Percentiles rank a stretch among this genome's conserved stretches.
Conservation (phyloP, 2,329 filamentous ascomycete genomes). For the Sphaerulina musiva region DNA sequence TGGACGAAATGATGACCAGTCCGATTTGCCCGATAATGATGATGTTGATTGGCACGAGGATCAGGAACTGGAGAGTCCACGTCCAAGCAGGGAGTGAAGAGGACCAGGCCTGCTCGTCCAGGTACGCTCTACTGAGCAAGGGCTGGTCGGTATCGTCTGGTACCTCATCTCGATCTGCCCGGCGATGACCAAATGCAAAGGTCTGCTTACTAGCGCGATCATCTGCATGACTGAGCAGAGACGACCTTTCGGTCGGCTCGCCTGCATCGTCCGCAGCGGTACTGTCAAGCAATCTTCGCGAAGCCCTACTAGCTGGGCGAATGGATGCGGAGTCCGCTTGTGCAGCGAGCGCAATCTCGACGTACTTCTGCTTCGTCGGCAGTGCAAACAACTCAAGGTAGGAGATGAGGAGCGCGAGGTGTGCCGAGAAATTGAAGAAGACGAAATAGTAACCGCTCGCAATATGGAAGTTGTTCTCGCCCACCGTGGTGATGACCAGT, state of each 20-base stretch:
- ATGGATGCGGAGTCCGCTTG: constrained; percentile 21
- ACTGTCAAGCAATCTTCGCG: constrained; percentile 22
- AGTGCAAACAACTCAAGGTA: constrained; percentile 76
- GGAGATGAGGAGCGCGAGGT: constrained; percentile 65
- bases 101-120: constrained; percentile 80
- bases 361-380: constrained; percentile 61
- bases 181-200: constrained; percentile 40
- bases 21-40: constrained; percentile 71
- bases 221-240: constrained; percentile 47
- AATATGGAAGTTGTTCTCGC: constrained; percentile 67
- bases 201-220: constrained; percentile 19
- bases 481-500: constrained; percentile 65
- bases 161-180: constrained; percentile 34
- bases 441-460: constrained; percentile 74
- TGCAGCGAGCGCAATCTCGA: constrained; percentile 46
- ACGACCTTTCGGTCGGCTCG: constrained; percentile 49
- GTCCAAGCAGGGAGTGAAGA: constrained; percentile 70
- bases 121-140: constrained; percentile 44
- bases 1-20: constrained; percentile 63
- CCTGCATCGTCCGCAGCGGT: constrained; percentile 15
- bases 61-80: constrained; percentile 79
- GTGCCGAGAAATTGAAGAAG: constrained; percentile 70
- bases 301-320: constrained; percentile 27
- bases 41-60: constrained; percentile 70
- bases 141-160: constrained; percentile 28